Evolutionary conservation across 208 protist genomes (phyloP).

Genomic region (Crithidia bombi): DNA sequence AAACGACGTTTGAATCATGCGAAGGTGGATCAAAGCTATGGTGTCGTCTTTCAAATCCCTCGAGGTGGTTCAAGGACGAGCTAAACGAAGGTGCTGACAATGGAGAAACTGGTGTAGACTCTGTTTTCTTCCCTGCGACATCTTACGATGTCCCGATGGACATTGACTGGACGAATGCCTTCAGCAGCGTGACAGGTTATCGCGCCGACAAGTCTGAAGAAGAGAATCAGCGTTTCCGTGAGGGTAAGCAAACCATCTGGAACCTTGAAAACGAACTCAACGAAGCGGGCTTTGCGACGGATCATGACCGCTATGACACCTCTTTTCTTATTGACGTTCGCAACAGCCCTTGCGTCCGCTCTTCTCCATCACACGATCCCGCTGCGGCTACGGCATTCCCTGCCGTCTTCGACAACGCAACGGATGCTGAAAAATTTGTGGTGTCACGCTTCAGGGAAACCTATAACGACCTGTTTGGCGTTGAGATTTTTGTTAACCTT

Average conservation of each 20-base stretch:
- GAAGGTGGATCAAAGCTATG: constrained; percentile 44
- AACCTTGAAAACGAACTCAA: constrained; percentile 23
- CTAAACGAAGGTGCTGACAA: neutral
- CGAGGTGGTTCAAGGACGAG: constrained; percentile 8
- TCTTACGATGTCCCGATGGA: constrained; percentile 15
- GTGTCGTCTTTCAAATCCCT: constrained; percentile 21
- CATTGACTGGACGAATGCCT: constrained; percentile 23
- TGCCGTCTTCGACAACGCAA: constrained; percentile 8
- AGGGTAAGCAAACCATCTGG: constrained; percentile 22
- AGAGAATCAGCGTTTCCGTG: neutral
- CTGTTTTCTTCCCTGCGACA: constrained; percentile 13
- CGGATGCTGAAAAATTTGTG: constrained; percentile 35
- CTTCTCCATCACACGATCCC: neutral
- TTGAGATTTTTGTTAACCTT: constrained; percentile 42
- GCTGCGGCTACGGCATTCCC: neutral
- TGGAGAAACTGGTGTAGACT: neutral
- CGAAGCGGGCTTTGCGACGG: constrained; percentile 33
- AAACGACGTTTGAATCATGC: constrained; percentile 30
- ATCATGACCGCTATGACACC: constrained; percentile 29
- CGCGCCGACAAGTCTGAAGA: neutral
- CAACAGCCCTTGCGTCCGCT: constrained; percentile 28
- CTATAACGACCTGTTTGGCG: constrained; percentile 16
- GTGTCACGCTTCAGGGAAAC: constrained; percentile 11
- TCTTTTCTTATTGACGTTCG: constrained; percentile 44
- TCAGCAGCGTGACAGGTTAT: constrained; percentile 29